Evolutionary conservation across 1,139 yeast species (phyloP), one percentile per base, ranked within the genome.

Genomic region (Candida sanyaensis): DNA sequence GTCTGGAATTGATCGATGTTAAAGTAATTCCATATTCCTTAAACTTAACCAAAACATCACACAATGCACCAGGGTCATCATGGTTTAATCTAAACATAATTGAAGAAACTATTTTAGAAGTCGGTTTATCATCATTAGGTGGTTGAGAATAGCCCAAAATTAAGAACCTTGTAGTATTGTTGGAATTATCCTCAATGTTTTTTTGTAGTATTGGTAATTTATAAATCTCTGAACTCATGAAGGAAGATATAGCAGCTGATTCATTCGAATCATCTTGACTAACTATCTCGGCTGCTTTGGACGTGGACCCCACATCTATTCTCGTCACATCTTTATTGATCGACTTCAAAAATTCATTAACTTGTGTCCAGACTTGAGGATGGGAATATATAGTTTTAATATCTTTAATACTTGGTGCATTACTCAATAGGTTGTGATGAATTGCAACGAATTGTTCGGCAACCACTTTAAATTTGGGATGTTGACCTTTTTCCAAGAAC

Each of bases 281-380:
- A 2, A 88, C 88, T 43, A 78, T 62, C 54, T 83, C 83, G 0
- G 95, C 97, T 0, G 97, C 98, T 55, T 78, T 80, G 0, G 96
- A 86, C 0, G 98, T 93, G 0, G 97, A 88, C 2, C 80, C 74
- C 1, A 86, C 77, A 64, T 91, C 96, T 9, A 86, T 70, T 51
- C 65, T 75, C 42, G 75, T 73, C n/a, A 79, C 65, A 50, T 34
- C 69, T 64, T 68, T 66, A 1, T 64, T 59, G 44, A 73, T 57
- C 3, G 64, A 54, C n/a, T 63, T 60, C 44, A 87, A 62, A 62
- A 84, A 86, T 10, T 71, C 64, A 2, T 79, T 73, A 41, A 89
- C 86, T 63, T 93, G 99, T 4, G 97, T 96, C 99, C 99, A 93
- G 0, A 91, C 99, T 63, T 93, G 99, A 4, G 99, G 98, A 65